Base-by-base conservation (phyloP, 768 basidiomycete genomes). In the Terana coerulea region DNA sequence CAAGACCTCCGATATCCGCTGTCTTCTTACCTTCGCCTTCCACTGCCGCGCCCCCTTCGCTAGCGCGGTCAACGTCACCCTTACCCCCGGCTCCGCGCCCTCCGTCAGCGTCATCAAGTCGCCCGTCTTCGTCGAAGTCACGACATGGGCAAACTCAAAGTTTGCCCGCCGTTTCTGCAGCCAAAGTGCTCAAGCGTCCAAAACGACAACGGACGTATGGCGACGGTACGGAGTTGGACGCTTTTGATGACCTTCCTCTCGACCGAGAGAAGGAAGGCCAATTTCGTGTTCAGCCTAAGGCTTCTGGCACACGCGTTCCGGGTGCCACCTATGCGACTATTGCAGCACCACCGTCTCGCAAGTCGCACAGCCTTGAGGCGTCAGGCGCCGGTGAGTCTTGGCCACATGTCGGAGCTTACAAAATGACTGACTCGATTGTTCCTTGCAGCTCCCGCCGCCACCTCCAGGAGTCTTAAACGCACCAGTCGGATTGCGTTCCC, bases 201-300 rank as follows among this genome's bases (percentile, higher is more conserved):
- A 93, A 91, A 68, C 85, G 88, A 33, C 78, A 77, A 55, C 75
- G 81, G 47, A 80, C 80, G 12, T 93, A 86, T 61, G 90, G 90
- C 5, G 88, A 92, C 61, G 94, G 94, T 12, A 93, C 91, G 9
- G 94, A 95, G 65, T 72, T 97, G 47, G 94, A 97, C 61, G 82
- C 68, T 3, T 78, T 97, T 52, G 94, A 95, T 24, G 94, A 97
- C 66, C 77, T 95, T 35, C 84, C 84, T 6, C 89, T 91, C 9
- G 88, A 94, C 62, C 76, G 88, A 41, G 91, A 93, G 44, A 86
- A 88, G 61, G 88, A 91, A 67, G 77, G 79, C 47, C 79, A 73
- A 35, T 93, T 77, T 64, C 82, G 81, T 49, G 83, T 92, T 9
- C 83, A 86, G 55, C 86, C 90, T 22, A 90, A 84, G 66, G 77